phyloP scores from a whole-genome alignment of 306 rosid genomes.

The Cucurbita ficifolia region DNA sequence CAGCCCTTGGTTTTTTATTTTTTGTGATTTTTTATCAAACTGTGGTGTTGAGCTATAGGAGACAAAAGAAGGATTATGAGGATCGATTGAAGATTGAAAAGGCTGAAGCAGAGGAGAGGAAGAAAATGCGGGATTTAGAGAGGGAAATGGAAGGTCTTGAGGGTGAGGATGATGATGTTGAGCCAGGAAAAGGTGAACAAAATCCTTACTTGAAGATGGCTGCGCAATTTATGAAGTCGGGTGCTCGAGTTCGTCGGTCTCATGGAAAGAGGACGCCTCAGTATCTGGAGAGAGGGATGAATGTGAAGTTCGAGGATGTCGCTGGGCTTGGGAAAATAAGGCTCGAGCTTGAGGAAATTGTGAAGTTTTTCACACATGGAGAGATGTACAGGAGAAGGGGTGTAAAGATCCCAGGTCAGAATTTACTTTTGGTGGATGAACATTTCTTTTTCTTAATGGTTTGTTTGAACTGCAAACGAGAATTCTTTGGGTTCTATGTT shows the following conservation, averaged over 20 bases:
- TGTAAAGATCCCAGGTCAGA: constrained; percentile 82
- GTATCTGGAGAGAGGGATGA: constrained; percentile 84
- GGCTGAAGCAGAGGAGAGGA: constrained; percentile 92
- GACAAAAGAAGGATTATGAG: constrained; percentile 90
- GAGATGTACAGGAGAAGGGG: constrained; percentile 94
- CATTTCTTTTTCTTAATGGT: not conserved
- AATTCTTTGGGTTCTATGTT: not conserved
- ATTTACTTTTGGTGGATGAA: not conserved
- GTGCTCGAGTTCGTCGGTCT: constrained; percentile 78
- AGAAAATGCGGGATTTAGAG: constrained; percentile 67
- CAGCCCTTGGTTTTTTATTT: constrained; percentile 51
- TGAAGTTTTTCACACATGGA: constrained; percentile 93
- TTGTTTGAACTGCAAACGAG: not conserved
- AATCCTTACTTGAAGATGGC: constrained; percentile 84
- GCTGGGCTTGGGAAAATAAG: constrained; percentile 95
- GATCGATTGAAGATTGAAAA: constrained; percentile 81
- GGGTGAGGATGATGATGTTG: constrained; percentile 48
- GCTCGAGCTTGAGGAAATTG: constrained; percentile 97
- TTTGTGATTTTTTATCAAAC: constrained; percentile 63
- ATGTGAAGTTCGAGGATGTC: constrained; percentile 86
- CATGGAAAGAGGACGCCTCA: constrained; percentile 65
- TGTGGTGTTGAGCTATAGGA: constrained; percentile 70
- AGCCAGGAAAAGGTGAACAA: constrained; percentile 51
- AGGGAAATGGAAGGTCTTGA: constrained; percentile 46
- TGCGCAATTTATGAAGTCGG: constrained; percentile 87